Percentiles rank a stretch among this genome's conserved stretches.
Evolutionary conservation across 441 rosid species (phyloP).

Genomic region (Euphorbia corollata): DNA sequence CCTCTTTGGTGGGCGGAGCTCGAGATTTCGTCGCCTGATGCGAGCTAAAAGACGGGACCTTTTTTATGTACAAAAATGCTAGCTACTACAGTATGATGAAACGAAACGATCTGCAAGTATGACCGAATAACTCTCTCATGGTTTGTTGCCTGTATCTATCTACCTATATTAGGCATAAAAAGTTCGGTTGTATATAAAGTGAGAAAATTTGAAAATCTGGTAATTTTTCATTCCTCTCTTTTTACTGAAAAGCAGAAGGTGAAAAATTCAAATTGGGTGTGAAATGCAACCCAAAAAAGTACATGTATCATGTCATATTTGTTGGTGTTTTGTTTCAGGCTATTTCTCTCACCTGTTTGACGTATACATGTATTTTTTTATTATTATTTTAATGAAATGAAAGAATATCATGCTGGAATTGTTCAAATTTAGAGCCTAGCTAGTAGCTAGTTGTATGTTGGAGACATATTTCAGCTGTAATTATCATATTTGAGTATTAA

Average conservation of each 20-base stretch:
- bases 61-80: not conserved
- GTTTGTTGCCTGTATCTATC: not conserved
- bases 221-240: not conserved
- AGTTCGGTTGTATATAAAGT: constrained; percentile 34
- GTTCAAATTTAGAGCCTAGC: constrained; percentile 1
- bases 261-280: too few species aligned
- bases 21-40: constrained; percentile 54
- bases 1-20: constrained; percentile 97
- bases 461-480: not conserved
- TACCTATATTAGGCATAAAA: constrained; percentile 19
- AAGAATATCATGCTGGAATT: not conserved
- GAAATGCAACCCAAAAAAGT: not conserved
- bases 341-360: not conserved
- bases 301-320: not conserved
- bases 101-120: constrained; percentile 16
- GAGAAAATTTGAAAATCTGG: constrained; percentile 16
- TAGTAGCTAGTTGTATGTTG: not conserved
- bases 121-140: constrained; percentile 21
- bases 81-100: constrained; percentile 12
- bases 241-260: not conserved
- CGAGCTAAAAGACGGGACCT: constrained; percentile 24
- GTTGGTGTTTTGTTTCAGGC: not conserved
- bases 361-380: not conserved
- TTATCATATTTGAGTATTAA: not conserved
- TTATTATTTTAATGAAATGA: not conserved